Percentiles rank a stretch among this genome's conserved stretches.
Evolutionary conservation across 2,329 filamentous ascomycete genomes (phyloP).

Genomic region (Catunica adiposa): DNA sequence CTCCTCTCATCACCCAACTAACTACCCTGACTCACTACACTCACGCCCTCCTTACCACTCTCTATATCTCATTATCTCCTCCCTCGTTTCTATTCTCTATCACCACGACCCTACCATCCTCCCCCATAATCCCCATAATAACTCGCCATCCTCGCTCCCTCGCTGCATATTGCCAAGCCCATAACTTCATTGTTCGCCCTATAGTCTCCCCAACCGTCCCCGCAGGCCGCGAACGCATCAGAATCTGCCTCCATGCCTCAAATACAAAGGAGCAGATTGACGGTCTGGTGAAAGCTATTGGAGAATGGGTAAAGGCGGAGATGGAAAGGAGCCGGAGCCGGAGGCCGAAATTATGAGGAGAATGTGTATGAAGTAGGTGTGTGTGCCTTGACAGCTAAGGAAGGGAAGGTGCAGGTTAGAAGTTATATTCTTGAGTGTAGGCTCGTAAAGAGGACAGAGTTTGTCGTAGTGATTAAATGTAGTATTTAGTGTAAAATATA

Average conservation of each 20-base stretch:
- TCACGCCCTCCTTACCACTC: constrained; percentile 25
- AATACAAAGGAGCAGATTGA: constrained; percentile 44
- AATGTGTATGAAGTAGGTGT: not conserved
- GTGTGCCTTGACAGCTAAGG: too few species aligned
- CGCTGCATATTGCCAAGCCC: constrained; percentile 41
- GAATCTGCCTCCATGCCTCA: constrained; percentile 51
- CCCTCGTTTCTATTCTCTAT: not conserved
- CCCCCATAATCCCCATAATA: constrained; percentile 49
- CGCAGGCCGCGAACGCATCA: constrained; percentile 42
- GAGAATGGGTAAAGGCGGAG: constrained; percentile 26
- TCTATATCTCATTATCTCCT: constrained; percentile 22
- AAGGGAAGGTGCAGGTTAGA: not conserved
- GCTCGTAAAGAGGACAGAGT: too few species aligned
- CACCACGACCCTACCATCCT: constrained; percentile 24
- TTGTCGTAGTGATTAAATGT: too few species aligned
- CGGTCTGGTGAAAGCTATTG: constrained; percentile 31
- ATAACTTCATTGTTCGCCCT: constrained; percentile 43
- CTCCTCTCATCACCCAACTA: constrained; percentile 24
- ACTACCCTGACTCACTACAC: constrained; percentile 30
- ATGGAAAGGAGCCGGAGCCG: not conserved
- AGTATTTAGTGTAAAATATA: too few species aligned
- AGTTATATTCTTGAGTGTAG: too few species aligned
- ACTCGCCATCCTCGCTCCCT: constrained; percentile 41
- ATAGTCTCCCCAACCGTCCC: constrained; percentile 56
- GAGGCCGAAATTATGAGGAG: not conserved